Conservation (phyloP, 257 asterid species). For the Nicotiana tomentosiformis region DNA sequence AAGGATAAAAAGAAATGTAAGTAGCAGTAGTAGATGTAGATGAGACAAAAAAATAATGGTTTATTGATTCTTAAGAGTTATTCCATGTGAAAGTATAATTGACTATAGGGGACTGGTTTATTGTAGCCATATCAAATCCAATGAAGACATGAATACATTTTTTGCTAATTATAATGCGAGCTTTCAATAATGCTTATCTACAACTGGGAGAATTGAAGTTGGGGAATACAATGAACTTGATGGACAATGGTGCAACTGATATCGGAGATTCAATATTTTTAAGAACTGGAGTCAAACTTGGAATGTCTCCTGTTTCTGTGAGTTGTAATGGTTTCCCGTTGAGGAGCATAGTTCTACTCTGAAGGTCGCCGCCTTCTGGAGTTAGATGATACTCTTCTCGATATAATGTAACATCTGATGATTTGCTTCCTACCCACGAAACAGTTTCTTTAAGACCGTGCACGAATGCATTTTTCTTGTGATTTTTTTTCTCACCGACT, state of each 20-base stretch:
- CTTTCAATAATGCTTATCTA: neutral
- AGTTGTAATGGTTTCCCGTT: constrained; percentile 51
- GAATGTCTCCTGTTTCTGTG: constrained; percentile 40
- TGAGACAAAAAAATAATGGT: neutral
- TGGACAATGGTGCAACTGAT: constrained; percentile 46
- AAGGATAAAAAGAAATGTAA: neutral
- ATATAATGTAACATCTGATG: constrained; percentile 37
- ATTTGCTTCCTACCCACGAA: constrained; percentile 68
- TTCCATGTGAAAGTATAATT: neutral
- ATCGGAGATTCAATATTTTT: constrained; percentile 32
- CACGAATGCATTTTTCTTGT: constrained; percentile 24
- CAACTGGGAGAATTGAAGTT: constrained; percentile 60
- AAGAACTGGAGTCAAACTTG: constrained; percentile 38
- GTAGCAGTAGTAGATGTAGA: neutral
- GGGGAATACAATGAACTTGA: constrained; percentile 65
- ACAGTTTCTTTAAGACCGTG: constrained; percentile 50
- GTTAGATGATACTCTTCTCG: constrained; percentile 81
- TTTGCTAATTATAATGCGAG: neutral
- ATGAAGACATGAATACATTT: neutral
- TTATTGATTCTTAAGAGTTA: neutral
- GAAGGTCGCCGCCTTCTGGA: constrained; percentile 47
- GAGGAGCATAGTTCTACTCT: constrained; percentile 47
- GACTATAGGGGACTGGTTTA: neutral
- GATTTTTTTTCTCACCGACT: constrained; percentile 10
- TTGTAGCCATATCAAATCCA: neutral